Percentiles rank a stretch among this genome's conserved stretches.
Evolutionary conservation across 257 asterid species (phyloP).

Genomic region (Solanum pinnatisectum): DNA sequence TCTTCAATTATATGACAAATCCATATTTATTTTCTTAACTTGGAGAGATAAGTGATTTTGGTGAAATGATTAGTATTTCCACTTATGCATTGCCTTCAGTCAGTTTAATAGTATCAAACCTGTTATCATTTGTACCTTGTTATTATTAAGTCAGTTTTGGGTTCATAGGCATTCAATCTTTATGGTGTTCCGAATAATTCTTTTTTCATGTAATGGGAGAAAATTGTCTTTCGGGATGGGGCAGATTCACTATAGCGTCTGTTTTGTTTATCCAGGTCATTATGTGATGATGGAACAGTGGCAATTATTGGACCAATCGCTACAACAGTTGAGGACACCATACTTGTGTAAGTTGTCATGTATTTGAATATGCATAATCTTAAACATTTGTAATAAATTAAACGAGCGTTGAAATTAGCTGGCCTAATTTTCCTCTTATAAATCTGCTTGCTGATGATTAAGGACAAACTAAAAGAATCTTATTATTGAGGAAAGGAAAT

Average conservation of each 20-base stretch:
- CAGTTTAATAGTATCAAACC: background rate
- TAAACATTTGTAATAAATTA: background rate
- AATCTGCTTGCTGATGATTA: background rate
- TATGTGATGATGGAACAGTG: constrained; percentile 85
- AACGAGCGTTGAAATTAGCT: background rate
- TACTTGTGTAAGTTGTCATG: constrained; percentile 70
- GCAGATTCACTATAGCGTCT: background rate
- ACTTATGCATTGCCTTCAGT: background rate
- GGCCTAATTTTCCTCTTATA: background rate
- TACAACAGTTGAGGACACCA: constrained; percentile 79
- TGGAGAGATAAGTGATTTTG: background rate
- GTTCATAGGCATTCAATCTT: background rate
- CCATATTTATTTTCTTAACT: background rate
- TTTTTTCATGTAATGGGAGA: background rate
- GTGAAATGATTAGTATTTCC: background rate
- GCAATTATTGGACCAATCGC: constrained; percentile 89
- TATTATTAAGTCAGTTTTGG: background rate
- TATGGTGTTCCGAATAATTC: background rate
- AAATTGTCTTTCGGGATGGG: background rate
- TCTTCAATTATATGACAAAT: background rate
- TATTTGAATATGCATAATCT: background rate
- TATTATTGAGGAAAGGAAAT: background rate
- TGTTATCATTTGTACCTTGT: background rate
- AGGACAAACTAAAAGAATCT: background rate
- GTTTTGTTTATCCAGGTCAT: constrained; percentile 43